Percentiles rank a stretch among this genome's conserved stretches.
These are phyloP conservation scores for Fonsecaea erecta DNA, from an alignment of 2,329 filamentous ascomycete species.

Conservation along the genomic window DNA sequence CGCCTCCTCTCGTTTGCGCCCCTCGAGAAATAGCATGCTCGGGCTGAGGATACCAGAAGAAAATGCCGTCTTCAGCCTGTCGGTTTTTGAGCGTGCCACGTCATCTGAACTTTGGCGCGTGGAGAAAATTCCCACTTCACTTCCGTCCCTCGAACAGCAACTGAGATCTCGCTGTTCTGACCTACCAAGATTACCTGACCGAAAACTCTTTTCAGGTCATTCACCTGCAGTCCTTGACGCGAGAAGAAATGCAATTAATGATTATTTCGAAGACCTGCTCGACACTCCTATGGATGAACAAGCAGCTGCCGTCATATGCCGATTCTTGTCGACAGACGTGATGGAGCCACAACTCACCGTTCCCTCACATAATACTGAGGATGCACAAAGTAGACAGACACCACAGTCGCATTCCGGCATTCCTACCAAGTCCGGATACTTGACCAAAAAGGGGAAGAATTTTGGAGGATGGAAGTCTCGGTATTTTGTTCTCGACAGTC, in stretches of 20 bases:
- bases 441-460: constrained; percentile 97
- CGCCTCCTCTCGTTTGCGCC: constrained; percentile 91
- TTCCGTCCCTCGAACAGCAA: constrained; percentile 80
- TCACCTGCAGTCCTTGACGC: constrained; percentile 92
- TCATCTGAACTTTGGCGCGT: constrained; percentile 85
- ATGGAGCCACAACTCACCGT: constrained; percentile 53
- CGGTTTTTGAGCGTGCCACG: constrained; percentile 77
- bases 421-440: constrained; percentile 80
- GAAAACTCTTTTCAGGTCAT: constrained; percentile 85
- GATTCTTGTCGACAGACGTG: constrained; percentile 75
- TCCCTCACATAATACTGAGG: constrained; percentile 38
- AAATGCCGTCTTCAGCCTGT: constrained; percentile 91
- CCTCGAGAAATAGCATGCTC: constrained; percentile 82
- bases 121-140: constrained; percentile 84
- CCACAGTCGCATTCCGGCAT: constrained; percentile 63
- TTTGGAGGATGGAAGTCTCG: constrained; percentile 97
- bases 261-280: constrained; percentile 82
- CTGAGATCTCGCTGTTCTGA: constrained; percentile 76
- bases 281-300: constrained; percentile 79
- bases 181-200: constrained; percentile 77
- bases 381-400: constrained; percentile 39
- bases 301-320: constrained; percentile 80
- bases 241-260: constrained; percentile 76
- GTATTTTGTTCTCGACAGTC: constrained; percentile 71
- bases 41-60: constrained; percentile 81